Base-by-base conservation (phyloP, 306 rosid species). In the Dalbergia cochinchinensis region DNA sequence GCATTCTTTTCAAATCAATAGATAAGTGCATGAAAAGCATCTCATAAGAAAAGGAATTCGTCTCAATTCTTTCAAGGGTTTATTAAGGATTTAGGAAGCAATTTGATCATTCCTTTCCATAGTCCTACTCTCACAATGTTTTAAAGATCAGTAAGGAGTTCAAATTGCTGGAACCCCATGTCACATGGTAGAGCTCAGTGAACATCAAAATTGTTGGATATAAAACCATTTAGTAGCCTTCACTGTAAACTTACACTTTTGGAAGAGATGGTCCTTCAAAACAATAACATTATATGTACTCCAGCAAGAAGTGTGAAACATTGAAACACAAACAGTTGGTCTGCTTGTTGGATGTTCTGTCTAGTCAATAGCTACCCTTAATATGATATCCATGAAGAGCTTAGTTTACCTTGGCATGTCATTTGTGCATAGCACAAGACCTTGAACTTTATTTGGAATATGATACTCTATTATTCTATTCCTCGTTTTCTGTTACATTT, bases 41-140 rank as follows among this genome's bases (percentile, higher is more conserved):
- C 70, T 35, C 31, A 65, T 42, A 41, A 19, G 54, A 6, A 54
- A 65, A 54, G 53, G 3, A 13, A 45, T 37, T n/a, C 70, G 9
- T 66, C 2, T 22, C 19, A 35, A 13, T 73, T 73, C 67, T 59
- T 73, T 9, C 16, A 73, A 14, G 45, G 18, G 45, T 39, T 4
- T 14, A 22, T 18, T 37, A 37, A 6, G 41, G 41, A 37, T 37
- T 16, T 75, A 75, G 60, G 47, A 74, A 62, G 70, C 69, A 31
- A 48, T 33, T 12, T 63, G 45, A 8, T 44, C 8, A 16, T 3
- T 42, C 47, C 6, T 8, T 42, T 42, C 53, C 53, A 47, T 47
- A 42, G 47, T 47, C 10, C 53, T 12, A 47, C n/a, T 47, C 2
- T 47, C 53, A 47, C n/a, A 47, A 8, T 65, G 26, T 39, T 35